These are phyloP conservation scores for Ogataea hybrid DNA, from an alignment of 1,139 yeast genomes.

Conservation along the genomic window DNA sequence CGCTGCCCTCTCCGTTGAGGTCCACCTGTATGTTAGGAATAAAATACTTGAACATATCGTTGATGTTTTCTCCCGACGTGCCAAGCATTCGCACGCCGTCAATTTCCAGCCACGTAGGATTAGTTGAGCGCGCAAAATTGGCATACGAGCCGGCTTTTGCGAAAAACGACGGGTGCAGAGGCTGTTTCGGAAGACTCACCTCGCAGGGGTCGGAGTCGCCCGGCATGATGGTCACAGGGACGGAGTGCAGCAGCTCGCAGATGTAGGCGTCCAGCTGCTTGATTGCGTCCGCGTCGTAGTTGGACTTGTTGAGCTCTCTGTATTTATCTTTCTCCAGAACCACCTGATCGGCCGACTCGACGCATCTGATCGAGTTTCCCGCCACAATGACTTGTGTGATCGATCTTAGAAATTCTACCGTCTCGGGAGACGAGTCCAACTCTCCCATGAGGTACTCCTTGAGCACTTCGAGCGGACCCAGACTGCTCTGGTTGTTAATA, in stretches of 20 bases:
- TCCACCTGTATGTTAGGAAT: constrained; percentile 36
- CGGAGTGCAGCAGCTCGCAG: constrained; percentile 52
- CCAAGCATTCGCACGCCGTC: constrained; percentile 62
- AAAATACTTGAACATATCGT: constrained; percentile 70
- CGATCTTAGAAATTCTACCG: constrained; percentile 25
- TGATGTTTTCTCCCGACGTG: constrained; percentile 80
- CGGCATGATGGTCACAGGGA: constrained; percentile 79
- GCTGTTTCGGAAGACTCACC: constrained; percentile 83
- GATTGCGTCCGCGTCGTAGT: constrained; percentile 44
- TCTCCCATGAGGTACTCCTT: constrained; percentile 75
- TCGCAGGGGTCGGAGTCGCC: constrained; percentile 86
- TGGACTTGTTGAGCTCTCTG: constrained; percentile 52
- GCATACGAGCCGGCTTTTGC: constrained; percentile 43
- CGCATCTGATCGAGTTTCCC: constrained; percentile 65
- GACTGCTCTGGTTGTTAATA: constrained; percentile 45
- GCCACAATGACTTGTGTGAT: constrained; percentile 62
- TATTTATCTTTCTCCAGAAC: constrained; percentile 42
- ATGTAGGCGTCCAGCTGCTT: constrained; percentile 55
- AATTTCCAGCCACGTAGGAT: constrained; percentile 70
- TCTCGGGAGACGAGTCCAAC: constrained; percentile 35
- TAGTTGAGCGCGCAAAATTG: constrained; percentile 54
- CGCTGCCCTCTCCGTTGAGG: constrained; percentile 25
- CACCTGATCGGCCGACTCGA: constrained; percentile 15
- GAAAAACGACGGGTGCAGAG: constrained; percentile 75
- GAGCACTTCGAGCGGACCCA: constrained; percentile 56